These are phyloP conservation scores for Herpetospermum pedunculosum DNA, from an alignment of 306 rosid genomes.

Conservation along the genomic window DNA sequence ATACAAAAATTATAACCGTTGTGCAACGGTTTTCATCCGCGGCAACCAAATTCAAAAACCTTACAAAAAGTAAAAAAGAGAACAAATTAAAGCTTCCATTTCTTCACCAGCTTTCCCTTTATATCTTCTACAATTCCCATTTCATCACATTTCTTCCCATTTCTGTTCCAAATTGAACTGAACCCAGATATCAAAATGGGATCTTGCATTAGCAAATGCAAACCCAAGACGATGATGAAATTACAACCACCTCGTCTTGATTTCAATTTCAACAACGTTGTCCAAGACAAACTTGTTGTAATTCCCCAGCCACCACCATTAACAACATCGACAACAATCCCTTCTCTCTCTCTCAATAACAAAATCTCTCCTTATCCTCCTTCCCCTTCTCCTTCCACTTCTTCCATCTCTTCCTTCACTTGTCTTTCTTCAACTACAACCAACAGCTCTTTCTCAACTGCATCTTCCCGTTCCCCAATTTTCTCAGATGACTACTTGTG, in stretches of 20 bases:
- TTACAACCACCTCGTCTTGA: background rate
- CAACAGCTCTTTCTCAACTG: slow-evolving; percentile 29
- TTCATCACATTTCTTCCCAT: background rate
- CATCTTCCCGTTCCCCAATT: slow-evolving; percentile 33
- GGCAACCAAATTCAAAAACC: slow-evolving; percentile 57
- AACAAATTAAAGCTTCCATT: slow-evolving; percentile 1
- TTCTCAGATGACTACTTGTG: slow-evolving; percentile 60
- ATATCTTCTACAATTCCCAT: background rate
- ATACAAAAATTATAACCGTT: slow-evolving; percentile 38
- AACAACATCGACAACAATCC: background rate
- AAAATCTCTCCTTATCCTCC: slow-evolving; percentile 45
- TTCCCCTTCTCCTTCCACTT: slow-evolving; percentile 44
- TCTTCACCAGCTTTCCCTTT: slow-evolving; percentile 15
- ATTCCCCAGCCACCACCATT: slow-evolving; percentile 37
- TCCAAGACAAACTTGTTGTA: slow-evolving; percentile 36
- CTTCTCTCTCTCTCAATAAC: slow-evolving; percentile 14
- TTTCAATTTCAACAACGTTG: background rate
- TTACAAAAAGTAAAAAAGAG: slow-evolving; percentile 14
- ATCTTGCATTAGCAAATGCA: slow-evolving; percentile 90
- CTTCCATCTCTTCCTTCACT: slow-evolving; percentile 38
- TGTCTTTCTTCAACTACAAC: slow-evolving; percentile 25
- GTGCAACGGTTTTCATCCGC: slow-evolving; percentile 63
- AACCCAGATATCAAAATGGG: slow-evolving; percentile 38
- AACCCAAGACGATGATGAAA: slow-evolving; percentile 25
- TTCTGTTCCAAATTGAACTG: background rate